Evolutionary conservation across 495 filamentous ascomycete species (phyloP).

Genomic region (Xylaria telfairii): DNA sequence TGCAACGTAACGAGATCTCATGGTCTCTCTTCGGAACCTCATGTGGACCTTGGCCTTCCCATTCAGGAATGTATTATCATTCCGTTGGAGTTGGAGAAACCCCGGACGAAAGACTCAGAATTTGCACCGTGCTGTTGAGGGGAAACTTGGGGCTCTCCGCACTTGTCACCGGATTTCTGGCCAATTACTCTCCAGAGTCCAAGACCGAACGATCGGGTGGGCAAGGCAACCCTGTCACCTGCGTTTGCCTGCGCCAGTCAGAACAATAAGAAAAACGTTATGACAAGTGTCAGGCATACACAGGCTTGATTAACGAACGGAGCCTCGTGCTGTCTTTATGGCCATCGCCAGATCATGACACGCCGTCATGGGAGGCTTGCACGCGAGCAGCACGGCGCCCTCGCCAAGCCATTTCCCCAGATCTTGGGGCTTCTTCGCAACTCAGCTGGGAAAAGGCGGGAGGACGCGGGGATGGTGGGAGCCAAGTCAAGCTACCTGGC

Average conservation of each 20-base stretch:
- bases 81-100: slow-evolving; percentile 9
- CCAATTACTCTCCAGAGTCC: slow-evolving; percentile 15
- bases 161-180: background rate
- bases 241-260: background rate
- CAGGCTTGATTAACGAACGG: background rate
- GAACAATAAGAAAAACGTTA: slow-evolving; percentile 4
- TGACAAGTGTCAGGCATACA: slow-evolving; percentile 6
- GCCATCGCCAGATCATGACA: background rate
- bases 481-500: slow-evolving; percentile 17
- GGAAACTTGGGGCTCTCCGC: slow-evolving; percentile 3
- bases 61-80: slow-evolving; percentile 23
- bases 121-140: slow-evolving; percentile 3
- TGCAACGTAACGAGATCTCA: slow-evolving; percentile 17
- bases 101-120: background rate
- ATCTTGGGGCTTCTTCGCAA: slow-evolving; percentile 4
- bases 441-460: slow-evolving; percentile 4
- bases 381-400: background rate
- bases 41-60: slow-evolving; percentile 16
- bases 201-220: slow-evolving; percentile 10
- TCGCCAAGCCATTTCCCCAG: slow-evolving; percentile 19
- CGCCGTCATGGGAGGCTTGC: slow-evolving; percentile 11
- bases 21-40: slow-evolving; percentile 18
- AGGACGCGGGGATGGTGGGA: background rate
- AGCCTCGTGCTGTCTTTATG: slow-evolving; percentile 10
- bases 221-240: slow-evolving; percentile 19